Evolutionary conservation across 495 filamentous ascomycete genomes (phyloP).

Genomic region (Pseudotulostoma volvatum): DNA sequence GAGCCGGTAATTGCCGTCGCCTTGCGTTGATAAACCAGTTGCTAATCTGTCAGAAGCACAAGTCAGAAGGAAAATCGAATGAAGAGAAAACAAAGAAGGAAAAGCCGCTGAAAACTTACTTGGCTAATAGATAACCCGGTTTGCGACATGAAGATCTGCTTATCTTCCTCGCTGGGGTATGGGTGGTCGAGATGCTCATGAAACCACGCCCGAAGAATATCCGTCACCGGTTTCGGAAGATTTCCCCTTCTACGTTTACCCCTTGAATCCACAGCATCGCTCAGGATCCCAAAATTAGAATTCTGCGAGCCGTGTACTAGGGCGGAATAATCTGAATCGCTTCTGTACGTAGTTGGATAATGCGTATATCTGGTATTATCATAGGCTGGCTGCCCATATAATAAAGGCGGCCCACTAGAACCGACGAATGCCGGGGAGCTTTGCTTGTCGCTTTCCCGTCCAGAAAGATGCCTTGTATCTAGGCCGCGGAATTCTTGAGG

Average conservation of each 20-base stretch:
- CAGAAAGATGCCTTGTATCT: background rate
- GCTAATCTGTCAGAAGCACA: constrained; percentile 44
- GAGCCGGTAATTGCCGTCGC: constrained; percentile 53
- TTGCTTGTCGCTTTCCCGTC: constrained; percentile 1
- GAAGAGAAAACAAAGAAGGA: constrained; percentile 3
- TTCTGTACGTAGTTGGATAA: constrained; percentile 17
- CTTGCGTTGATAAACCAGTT: constrained; percentile 96
- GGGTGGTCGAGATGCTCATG: constrained; percentile 59
- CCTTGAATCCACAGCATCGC: constrained; percentile 26
- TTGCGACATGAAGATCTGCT: constrained; percentile 58
- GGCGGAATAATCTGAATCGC: constrained; percentile 16
- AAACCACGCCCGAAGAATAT: constrained; percentile 71
- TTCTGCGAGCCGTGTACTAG: constrained; percentile 6
- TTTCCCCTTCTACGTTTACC: constrained; percentile 61
- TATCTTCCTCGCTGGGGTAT: constrained; percentile 83
- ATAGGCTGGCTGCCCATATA: constrained; percentile 1
- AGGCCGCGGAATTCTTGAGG: constrained; percentile 1
- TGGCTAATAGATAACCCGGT: constrained; percentile 71
- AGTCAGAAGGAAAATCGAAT: background rate
- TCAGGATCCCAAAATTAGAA: constrained; percentile 29
- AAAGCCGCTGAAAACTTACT: constrained; percentile 23
- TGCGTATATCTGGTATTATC: constrained; percentile 13
- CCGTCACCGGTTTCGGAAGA: constrained; percentile 70
- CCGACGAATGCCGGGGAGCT: constrained; percentile 1
- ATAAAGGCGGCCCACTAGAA: constrained; percentile 7